phyloP scores from a whole-genome alignment of 2,329 filamentous ascomycete genomes.

The Aspergillus aculeatinus region DNA sequence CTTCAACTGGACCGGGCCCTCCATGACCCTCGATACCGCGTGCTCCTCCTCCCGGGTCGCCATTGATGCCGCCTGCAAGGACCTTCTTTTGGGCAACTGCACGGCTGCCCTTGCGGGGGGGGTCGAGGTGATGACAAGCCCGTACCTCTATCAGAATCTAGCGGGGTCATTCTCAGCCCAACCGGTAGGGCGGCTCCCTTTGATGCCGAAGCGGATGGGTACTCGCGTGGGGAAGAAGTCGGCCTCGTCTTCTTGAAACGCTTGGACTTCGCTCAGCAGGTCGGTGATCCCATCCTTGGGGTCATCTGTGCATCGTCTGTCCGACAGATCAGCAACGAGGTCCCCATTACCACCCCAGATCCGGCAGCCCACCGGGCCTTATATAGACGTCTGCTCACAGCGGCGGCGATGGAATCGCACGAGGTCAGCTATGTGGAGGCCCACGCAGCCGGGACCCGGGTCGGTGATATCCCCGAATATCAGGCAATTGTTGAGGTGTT shows the following conservation, averaged over 20 bases:
- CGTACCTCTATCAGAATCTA: conserved; percentile 74
- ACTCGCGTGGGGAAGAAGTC: conserved; percentile 76
- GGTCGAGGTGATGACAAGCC: conserved; percentile 73
- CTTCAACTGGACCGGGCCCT: conserved; percentile 73
- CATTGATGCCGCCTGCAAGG: conserved; percentile 69
- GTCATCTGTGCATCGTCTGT: conserved; percentile 67
- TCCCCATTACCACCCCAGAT: too few relatives aligned
- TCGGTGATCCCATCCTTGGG: conserved; percentile 69
- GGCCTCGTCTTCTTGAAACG: conserved; percentile 76
- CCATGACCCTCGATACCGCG: conserved; percentile 72
- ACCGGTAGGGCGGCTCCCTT: conserved; percentile 77
- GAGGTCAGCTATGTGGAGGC: too few relatives aligned
- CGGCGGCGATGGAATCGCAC: too few relatives aligned
- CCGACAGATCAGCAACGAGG: too few relatives aligned
- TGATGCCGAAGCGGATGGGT: conserved; percentile 76
- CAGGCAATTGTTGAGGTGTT: conserved; percentile 72
- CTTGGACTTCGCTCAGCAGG: conserved; percentile 72
- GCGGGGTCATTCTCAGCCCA: conserved; percentile 68
- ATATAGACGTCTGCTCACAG: too few relatives aligned
- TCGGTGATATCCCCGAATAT: conserved; percentile 80
- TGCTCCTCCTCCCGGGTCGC: conserved; percentile 73
- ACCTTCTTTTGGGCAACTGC: conserved; percentile 72
- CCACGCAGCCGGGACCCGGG: conserved; percentile 33
- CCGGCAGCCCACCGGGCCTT: too few relatives aligned
- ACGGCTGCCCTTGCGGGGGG: conserved; percentile 80